phyloP scores from a whole-genome alignment of 2,329 filamentous ascomycete species.

The Rhynchosporium secalis region DNA sequence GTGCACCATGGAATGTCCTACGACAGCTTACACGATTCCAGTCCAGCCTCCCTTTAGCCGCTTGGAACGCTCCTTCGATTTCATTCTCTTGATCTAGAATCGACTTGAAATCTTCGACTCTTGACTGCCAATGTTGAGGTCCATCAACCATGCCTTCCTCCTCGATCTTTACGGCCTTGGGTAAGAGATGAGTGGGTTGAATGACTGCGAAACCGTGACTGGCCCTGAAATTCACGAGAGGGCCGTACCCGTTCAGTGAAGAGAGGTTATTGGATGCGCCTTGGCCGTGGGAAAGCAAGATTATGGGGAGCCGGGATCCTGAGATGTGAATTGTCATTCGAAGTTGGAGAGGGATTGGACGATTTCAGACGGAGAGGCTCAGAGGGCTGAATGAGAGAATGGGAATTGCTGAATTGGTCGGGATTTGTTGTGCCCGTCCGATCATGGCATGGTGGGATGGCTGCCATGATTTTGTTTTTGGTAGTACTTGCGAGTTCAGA shows the following conservation, averaged over 20 bases:
- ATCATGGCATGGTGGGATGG: conserved; percentile 22
- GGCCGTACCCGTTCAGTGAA: conserved; percentile 46
- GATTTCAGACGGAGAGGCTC: conserved; percentile 27
- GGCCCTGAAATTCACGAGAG: conserved; percentile 46
- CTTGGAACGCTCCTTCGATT: conserved; percentile 40
- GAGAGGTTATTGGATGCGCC: conserved; percentile 44
- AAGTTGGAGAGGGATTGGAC: conserved; percentile 37
- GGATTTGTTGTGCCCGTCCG: conserved; percentile 46
- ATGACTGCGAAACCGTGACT: conserved; percentile 46
- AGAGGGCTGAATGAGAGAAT: conserved; percentile 37
- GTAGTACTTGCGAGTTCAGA: not conserved
- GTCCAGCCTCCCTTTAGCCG: conserved; percentile 42
- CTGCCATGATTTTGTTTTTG: not conserved
- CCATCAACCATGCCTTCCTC: conserved; percentile 22
- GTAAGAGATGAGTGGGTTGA: conserved; percentile 46
- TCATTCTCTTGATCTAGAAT: conserved; percentile 44
- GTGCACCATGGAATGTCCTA: conserved; percentile 44
- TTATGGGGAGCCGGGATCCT: conserved; percentile 41
- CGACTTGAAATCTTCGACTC: conserved; percentile 41
- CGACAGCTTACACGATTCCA: conserved; percentile 39
- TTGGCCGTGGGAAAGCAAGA: conserved; percentile 46
- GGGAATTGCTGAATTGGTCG: conserved; percentile 36
- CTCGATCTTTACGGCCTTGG: conserved; percentile 38
- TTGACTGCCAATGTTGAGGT: conserved; percentile 38
- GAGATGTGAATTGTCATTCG: conserved; percentile 42